Evolutionary conservation across 139 green algal genomes (phyloP).

Genomic region (Edaphochlamys debaryana): DNA sequence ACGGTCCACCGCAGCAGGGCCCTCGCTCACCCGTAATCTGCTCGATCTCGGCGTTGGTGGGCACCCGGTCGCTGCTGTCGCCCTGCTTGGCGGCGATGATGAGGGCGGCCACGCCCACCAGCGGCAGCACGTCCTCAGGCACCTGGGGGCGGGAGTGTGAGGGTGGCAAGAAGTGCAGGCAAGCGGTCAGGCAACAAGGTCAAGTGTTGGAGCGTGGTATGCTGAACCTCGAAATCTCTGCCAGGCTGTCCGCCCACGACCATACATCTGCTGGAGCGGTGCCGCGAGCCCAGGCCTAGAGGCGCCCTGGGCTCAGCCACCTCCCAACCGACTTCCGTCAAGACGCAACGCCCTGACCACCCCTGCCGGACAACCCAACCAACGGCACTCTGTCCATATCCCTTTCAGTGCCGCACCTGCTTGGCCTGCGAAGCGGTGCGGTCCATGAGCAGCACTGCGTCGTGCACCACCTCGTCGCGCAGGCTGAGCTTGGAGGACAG

Average conservation of each 20-base stretch:
- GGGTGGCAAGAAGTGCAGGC: too few species aligned
- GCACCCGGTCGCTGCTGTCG: conserved; percentile 33
- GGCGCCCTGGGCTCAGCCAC: background rate
- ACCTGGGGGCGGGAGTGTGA: too few species aligned
- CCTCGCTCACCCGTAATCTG: conserved; percentile 22
- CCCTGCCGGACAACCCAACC: background rate
- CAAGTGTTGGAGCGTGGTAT: too few species aligned
- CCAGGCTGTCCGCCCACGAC: too few species aligned
- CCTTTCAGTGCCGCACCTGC: too few species aligned
- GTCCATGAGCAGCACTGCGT: conserved; percentile 81
- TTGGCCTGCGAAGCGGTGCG: conserved; percentile 63
- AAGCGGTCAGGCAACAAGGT: too few species aligned
- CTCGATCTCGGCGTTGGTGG: conserved; percentile 43
- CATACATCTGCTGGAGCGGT: too few species aligned
- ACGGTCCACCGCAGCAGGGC: too few species aligned
- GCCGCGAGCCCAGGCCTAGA: too few species aligned
- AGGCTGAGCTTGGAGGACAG: conserved; percentile 43
- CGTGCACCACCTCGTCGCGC: conserved; percentile 67
- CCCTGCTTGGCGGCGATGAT: conserved; percentile 57
- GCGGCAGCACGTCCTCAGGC: conserved; percentile 60
- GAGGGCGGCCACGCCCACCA: conserved; percentile 63
- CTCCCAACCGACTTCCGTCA: background rate
- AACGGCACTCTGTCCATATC: background rate
- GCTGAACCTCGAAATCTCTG: too few species aligned
- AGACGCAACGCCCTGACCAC: background rate